A percentile compares a stretch with the other conserved stretches of the same genome.
These are phyloP conservation scores for Colletotrichum brevisporum DNA, from an alignment of 2,329 filamentous ascomycete genomes.

Conservation along the genomic window DNA sequence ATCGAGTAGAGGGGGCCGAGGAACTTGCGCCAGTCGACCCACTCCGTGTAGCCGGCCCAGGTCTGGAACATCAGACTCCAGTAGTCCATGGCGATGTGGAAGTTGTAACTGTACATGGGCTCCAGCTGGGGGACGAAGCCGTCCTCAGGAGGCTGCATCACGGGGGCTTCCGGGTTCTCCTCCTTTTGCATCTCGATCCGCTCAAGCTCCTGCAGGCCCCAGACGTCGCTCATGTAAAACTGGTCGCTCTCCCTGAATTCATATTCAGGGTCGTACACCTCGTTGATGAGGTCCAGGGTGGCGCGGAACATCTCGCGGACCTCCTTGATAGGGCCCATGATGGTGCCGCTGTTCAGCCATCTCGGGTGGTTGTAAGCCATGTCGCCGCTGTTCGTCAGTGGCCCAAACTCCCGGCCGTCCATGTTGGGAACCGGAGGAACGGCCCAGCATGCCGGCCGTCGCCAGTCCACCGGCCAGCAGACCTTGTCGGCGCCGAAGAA, in stretches of 20 bases:
- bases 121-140: constrained; percentile 43
- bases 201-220: constrained; percentile 58
- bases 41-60: constrained; percentile 52
- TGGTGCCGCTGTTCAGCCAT: constrained; percentile 62
- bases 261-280: constrained; percentile 50
- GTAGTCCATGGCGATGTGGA: constrained; percentile 57
- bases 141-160: constrained; percentile 41
- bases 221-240: constrained; percentile 59
- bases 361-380: constrained; percentile 51
- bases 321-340: constrained; percentile 56
- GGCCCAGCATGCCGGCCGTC: constrained; percentile 56
- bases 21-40: constrained; percentile 52
- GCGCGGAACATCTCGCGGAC: constrained; percentile 49
- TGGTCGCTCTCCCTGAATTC: constrained; percentile 57
- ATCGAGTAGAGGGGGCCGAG: constrained; percentile 46
- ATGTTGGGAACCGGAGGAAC: constrained; percentile 54
- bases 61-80: constrained; percentile 58
- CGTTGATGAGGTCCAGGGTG: constrained; percentile 49
- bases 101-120: constrained; percentile 42
- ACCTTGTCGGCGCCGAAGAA: constrained; percentile 62
- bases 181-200: constrained; percentile 49
- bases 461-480: constrained; percentile 56
- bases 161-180: constrained; percentile 40
- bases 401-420: constrained; percentile 51
- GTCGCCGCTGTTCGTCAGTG: constrained; percentile 50